phyloP scores from a whole-genome alignment of 768 basidiomycete genomes.

The Fistulinella prunicolor region DNA sequence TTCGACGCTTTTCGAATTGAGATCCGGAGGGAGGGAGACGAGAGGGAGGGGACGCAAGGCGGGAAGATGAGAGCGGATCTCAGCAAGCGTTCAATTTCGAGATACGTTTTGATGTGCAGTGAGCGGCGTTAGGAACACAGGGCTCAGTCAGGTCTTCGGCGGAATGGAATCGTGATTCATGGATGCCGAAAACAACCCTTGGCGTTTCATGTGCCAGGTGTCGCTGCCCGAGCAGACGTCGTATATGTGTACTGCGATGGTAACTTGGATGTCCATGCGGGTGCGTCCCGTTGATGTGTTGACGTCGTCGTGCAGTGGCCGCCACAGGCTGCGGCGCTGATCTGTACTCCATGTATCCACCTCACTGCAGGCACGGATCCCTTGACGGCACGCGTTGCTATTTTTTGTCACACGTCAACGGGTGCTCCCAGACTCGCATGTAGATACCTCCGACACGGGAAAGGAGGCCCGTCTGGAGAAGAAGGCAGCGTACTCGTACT shows the following conservation, averaged over 20 bases:
- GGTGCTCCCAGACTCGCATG: too few relatives aligned
- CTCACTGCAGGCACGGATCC: neutral
- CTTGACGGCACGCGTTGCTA: too few relatives aligned
- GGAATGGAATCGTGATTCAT: too few relatives aligned
- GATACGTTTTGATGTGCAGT: neutral
- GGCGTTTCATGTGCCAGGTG: slow-evolving; percentile 17
- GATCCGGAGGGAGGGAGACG: slow-evolving; percentile 20
- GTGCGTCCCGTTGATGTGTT: neutral
- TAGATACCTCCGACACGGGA: too few relatives aligned
- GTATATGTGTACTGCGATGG: slow-evolving; percentile 7
- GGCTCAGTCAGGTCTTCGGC: neutral
- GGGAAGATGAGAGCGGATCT: slow-evolving; percentile 30
- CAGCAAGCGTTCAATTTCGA: slow-evolving; percentile 12
- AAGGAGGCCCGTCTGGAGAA: too few relatives aligned
- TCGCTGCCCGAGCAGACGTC: neutral
- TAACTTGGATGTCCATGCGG: slow-evolving; percentile 2
- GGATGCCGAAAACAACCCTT: neutral
- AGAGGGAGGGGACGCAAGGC: neutral
- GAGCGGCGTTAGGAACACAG: slow-evolving; percentile 20
- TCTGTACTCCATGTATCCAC: neutral
- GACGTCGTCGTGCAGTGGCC: neutral
- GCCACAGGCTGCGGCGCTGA: too few relatives aligned
- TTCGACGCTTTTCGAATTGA: slow-evolving; percentile 13
- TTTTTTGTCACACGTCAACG: too few relatives aligned
- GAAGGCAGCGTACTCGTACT: too few relatives aligned